Evolutionary conservation across 352 stramenopile species (phyloP).

Genomic region (Pythium vanterpoolii): DNA sequence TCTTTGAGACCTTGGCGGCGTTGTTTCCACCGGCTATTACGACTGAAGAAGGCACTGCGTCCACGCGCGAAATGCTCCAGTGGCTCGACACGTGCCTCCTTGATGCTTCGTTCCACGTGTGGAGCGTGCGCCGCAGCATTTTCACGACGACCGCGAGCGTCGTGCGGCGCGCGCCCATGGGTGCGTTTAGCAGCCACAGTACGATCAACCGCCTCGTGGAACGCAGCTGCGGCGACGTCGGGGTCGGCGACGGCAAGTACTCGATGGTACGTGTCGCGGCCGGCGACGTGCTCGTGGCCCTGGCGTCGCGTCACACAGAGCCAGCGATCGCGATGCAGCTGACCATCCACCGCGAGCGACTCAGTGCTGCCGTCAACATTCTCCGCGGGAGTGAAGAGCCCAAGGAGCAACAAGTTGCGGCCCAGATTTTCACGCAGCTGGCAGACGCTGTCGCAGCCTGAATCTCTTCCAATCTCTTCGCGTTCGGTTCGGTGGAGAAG

Average conservation of each 20-base stretch:
- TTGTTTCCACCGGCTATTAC: slow-evolving; percentile 14
- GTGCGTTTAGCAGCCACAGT: slow-evolving; percentile 21
- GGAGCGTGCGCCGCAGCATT: slow-evolving; percentile 63
- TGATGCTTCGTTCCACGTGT: slow-evolving; percentile 42
- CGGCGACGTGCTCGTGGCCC: slow-evolving; percentile 37
- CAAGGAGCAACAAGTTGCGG: slow-evolving; percentile 57
- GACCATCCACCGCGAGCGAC: slow-evolving; percentile 45
- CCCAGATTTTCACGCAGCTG: slow-evolving; percentile 42
- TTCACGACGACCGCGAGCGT: slow-evolving; percentile 43
- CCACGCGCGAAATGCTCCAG: slow-evolving; percentile 28
- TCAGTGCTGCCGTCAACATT: slow-evolving; percentile 37
- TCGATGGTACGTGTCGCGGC: slow-evolving; percentile 66
- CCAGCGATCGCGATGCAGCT: slow-evolving; percentile 40
- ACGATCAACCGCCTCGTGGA: slow-evolving; percentile 37
- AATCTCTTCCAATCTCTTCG: neutral
- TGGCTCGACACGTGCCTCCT: slow-evolving; percentile 50
- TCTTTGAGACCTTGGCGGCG: slow-evolving; percentile 58
- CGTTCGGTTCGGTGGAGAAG: neutral
- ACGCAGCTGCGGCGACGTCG: slow-evolving; percentile 46
- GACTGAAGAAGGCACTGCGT: neutral
- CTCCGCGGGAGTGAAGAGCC: slow-evolving; percentile 54
- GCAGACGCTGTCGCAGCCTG: slow-evolving; percentile 10
- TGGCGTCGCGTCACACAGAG: slow-evolving; percentile 36
- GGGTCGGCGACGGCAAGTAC: slow-evolving; percentile 67
- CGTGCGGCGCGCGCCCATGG: slow-evolving; percentile 25